Base-by-base conservation (phyloP, 1,139 yeast species). In the Yueomyces sp. region DNA sequence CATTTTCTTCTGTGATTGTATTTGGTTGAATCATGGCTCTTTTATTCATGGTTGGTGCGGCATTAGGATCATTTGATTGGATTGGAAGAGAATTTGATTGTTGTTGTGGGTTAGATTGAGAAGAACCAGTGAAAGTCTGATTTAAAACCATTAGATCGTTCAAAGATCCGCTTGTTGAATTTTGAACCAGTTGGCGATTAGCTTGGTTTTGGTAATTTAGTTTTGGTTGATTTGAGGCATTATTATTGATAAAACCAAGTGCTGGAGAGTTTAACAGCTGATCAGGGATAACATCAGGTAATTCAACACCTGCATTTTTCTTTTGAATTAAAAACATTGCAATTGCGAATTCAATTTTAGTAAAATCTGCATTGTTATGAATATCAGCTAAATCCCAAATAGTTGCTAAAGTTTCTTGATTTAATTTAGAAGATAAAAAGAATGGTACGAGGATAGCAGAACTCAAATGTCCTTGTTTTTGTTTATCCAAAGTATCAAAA, bases 371-470 rank as follows among this genome's bases (percentile, higher is more conserved):
- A 39, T 87, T 77, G 62, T 87, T 86, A 53, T 85, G 84, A 48
- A 87, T 73, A 62, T 93, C 97, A 4, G 97, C 78, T 55, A 91
- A 70, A 62, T 91, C 97, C 99, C 99, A 93, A 38, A 93, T 78
- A 31, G 77, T 69, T 1, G 98, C 98, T 51, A 93, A 71, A 36
- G 77, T 80, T 45, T 85, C 93, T 56, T 89, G 96, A 39, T 79
- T 72, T 46, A 93, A 73, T 49, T 85, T 84, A 2, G 97, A 89
- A 8, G 94, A 82, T 71, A 86, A 78, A 56, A 93, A 75, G 59
- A 89, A 87, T 5, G 83, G 80, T 2, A 95, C 98, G 38, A 93
- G 91, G 50, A 86, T 89, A 48, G 72, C 75, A 6, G 89, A 83
- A 33, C 80, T 76, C 54, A 91, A 72, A 1, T 69, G 60, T 2